Conservation (phyloP, 352 stramenopile genomes). For the Globisporangium heterothallicum region DNA sequence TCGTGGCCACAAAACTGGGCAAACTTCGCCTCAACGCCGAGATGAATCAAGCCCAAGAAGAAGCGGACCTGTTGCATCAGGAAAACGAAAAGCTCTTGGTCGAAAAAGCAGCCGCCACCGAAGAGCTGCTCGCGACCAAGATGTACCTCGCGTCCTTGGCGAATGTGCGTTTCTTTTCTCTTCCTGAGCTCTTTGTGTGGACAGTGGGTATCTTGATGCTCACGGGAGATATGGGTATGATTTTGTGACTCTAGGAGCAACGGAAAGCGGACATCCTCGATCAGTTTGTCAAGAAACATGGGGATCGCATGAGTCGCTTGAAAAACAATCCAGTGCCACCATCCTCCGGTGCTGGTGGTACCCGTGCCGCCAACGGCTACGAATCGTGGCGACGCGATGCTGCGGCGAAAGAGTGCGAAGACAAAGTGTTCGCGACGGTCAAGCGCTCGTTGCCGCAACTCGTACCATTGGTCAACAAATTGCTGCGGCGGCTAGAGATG, state of each 20-base stretch:
- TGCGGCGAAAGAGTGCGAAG: constrained; percentile 36
- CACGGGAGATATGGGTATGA: neutral
- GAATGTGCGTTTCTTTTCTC: constrained; percentile 21
- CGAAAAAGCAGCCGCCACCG: constrained; percentile 53
- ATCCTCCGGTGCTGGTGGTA: neutral
- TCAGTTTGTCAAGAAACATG: constrained; percentile 75
- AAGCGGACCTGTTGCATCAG: constrained; percentile 43
- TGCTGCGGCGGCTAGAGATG: constrained; percentile 59
- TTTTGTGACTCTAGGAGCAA: constrained; percentile 32
- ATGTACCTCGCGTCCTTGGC: constrained; percentile 71
- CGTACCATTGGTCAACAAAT: constrained; percentile 61
- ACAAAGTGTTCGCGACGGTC: constrained; percentile 48
- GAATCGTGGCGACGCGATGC: constrained; percentile 36
- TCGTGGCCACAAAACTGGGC: constrained; percentile 43
- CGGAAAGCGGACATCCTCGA: constrained; percentile 74
- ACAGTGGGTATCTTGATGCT: neutral
- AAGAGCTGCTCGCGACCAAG: constrained; percentile 58
- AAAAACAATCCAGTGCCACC: constrained; percentile 9
- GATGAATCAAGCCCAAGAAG: constrained; percentile 48
- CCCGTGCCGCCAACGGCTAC: neutral
- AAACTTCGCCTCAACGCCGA: constrained; percentile 50
- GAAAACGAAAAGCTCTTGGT: constrained; percentile 62
- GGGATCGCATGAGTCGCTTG: constrained; percentile 56
- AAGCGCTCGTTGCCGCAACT: constrained; percentile 64
- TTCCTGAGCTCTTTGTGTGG: neutral